Base-by-base conservation (phyloP, 108 stramenopile species). In the Hondaea fermentalgiana region DNA sequence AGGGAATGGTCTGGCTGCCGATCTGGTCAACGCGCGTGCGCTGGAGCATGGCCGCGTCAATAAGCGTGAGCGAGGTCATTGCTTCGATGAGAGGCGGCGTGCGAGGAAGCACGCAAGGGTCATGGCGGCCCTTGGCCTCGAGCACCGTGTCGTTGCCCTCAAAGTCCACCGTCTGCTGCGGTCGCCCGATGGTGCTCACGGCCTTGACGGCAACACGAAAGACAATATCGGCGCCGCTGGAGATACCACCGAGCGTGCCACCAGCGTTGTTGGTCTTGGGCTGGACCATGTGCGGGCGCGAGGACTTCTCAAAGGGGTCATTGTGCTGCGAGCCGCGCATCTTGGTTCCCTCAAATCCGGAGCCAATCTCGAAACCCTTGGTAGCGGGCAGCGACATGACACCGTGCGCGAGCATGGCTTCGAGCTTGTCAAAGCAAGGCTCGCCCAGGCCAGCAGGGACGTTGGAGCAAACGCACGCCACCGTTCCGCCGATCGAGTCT, bases 361-460 rank as follows among this genome's bases (percentile, higher is more conserved):
- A 95, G 35, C 99, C 99, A 25, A 97, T 96, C 92, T 99, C 99
- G 90, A 99, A 99, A 57, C 99, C 99, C 93, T 99, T 99, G 76
- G 98, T 97, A 44, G 98, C 99, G 59, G 99, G 99, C 89, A 99
- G 96, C 42, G 97, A 97, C 97, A 99, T 95, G 93, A 98, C 98
- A 28, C 98, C 99, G 95, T 99, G 98, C 88, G 99, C 99, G 60
- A 99, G 93, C 76, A 98, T 97, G 23, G 99, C 99, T 90, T 99
- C 99, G 43, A 98, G 93, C 92, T 99, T 99, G 93, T 99, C 99
- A 92, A 99, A 99, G 28, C 97, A 98, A 4, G 99, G 99, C 28
- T 95, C 91, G 44, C 99, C 99, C 10, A 98, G 90, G 35, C 99
- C 98, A 6, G 97, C 95, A 5, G 98, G 98, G 28, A 99, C 98